phyloP scores from a whole-genome alignment of 2,329 filamentous ascomycete species.

The Pyrenochaeta sp. region DNA sequence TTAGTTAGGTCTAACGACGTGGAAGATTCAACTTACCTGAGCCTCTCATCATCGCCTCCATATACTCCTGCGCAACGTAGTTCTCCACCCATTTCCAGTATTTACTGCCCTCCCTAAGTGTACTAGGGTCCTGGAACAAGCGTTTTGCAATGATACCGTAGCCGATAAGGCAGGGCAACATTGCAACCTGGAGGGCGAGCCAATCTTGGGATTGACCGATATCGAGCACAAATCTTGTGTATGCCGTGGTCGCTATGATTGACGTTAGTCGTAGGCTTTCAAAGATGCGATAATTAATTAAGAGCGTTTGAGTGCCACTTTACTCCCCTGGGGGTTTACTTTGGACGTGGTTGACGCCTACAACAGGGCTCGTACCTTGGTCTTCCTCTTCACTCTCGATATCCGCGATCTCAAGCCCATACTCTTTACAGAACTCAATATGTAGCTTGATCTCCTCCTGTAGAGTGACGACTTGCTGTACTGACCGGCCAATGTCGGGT shows the following conservation, averaged over 20 bases:
- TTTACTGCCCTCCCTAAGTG: slow-evolving; percentile 68
- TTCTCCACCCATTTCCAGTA: slow-evolving; percentile 95
- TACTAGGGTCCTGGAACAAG: slow-evolving; percentile 70
- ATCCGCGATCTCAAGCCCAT: slow-evolving; percentile 77
- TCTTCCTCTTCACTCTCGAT: slow-evolving; percentile 79
- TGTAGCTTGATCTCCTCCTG: slow-evolving; percentile 83
- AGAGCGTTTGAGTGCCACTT: background rate
- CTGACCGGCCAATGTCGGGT: slow-evolving; percentile 73
- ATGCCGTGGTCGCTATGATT: slow-evolving; percentile 74
- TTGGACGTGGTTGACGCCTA: background rate
- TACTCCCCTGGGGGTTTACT: background rate
- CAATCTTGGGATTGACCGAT: slow-evolving; percentile 88
- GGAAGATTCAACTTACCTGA: slow-evolving; percentile 41
- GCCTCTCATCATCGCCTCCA: slow-evolving; percentile 73
- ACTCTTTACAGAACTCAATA: slow-evolving; percentile 80
- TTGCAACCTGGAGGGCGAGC: slow-evolving; percentile 82
- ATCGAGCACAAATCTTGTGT: slow-evolving; percentile 85
- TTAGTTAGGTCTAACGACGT: background rate
- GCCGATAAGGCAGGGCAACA: slow-evolving; percentile 89
- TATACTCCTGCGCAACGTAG: slow-evolving; percentile 83
- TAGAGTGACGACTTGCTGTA: slow-evolving; percentile 78
- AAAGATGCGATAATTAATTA: background rate
- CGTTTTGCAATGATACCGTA: slow-evolving; percentile 82
- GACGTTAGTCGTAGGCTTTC: background rate
- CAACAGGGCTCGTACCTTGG: slow-evolving; percentile 49